These are phyloP conservation scores for Ilex aquifolium DNA, from an alignment of 257 asterid species.

Conservation along the genomic window DNA sequence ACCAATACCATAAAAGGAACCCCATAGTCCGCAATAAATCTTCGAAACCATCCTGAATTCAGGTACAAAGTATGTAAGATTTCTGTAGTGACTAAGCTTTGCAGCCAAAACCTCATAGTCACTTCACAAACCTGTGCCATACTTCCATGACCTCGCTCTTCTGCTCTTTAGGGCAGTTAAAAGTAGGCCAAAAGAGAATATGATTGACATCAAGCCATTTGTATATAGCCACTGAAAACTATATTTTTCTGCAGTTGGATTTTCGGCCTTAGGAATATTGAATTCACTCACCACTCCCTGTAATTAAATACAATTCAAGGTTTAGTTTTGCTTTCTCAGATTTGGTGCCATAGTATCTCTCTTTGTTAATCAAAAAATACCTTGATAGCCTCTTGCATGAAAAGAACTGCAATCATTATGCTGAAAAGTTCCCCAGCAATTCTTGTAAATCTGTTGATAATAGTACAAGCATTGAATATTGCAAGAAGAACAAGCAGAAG, in stretches of 20 bases:
- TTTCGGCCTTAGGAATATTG: slow-evolving; percentile 56
- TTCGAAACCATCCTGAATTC: slow-evolving; percentile 58
- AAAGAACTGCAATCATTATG: slow-evolving; percentile 81
- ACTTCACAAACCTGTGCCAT: slow-evolving; percentile 58
- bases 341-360: no score
- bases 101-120: no score
- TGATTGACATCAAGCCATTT: slow-evolving; percentile 73
- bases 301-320: slow-evolving; percentile 8
- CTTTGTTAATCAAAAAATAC: slow-evolving; percentile 18
- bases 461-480: slow-evolving; percentile 62
- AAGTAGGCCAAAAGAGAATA: slow-evolving; percentile 71
- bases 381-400: slow-evolving; percentile 89
- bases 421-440: slow-evolving; percentile 91
- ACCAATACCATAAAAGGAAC: slow-evolving; percentile 81
- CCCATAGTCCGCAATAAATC: slow-evolving; percentile 89
- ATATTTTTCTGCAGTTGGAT: slow-evolving; percentile 36
- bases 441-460: slow-evolving; percentile 80
- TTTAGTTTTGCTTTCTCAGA: background rate
- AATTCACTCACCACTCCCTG: slow-evolving; percentile 92
- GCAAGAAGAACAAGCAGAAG: slow-evolving; percentile 69
- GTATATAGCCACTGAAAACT: slow-evolving; percentile 76
- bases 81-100: no score
- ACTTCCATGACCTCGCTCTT: slow-evolving; percentile 88
- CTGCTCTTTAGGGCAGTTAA: slow-evolving; percentile 67
- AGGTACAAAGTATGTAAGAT: background rate